Evolutionary conservation across 129 eudicot genomes (phyloP).

Genomic region (Saussurea involucrata): DNA sequence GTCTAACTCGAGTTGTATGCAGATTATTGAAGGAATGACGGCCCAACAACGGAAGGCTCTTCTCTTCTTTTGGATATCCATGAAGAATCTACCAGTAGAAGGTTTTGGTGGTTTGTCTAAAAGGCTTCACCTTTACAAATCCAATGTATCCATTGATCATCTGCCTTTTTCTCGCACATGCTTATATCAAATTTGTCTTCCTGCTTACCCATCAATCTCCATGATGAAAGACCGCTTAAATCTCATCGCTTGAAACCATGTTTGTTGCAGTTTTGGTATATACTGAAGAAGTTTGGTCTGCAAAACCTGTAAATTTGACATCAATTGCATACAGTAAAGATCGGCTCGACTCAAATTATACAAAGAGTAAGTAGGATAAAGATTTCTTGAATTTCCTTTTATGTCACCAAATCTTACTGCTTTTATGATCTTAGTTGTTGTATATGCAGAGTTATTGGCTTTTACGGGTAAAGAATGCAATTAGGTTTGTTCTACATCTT

Average conservation of each 20-base stretch:
- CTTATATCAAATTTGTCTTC: slow-evolving; percentile 61
- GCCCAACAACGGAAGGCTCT: slow-evolving; percentile 55
- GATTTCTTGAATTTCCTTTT: too few relatives aligned
- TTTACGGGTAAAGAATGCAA: too few relatives aligned
- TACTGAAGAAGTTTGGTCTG: neutral
- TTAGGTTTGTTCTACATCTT: too few relatives aligned
- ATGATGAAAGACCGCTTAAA: slow-evolving; percentile 56
- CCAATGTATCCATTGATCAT: slow-evolving; percentile 37
- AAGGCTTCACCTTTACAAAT: slow-evolving; percentile 46
- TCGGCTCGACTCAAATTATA: neutral
- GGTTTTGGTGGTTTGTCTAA: slow-evolving; percentile 83
- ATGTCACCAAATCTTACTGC: too few relatives aligned
- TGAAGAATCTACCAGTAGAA: slow-evolving; percentile 70
- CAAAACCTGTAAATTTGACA: neutral
- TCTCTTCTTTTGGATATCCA: slow-evolving; percentile 86
- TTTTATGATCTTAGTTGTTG: too few relatives aligned
- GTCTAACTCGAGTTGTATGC: slow-evolving; percentile 33
- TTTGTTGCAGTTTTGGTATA: slow-evolving; percentile 84
- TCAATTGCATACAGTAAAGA: neutral
- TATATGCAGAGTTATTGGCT: too few relatives aligned
- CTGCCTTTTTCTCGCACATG: slow-evolving; percentile 87
- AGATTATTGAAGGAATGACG: slow-evolving; percentile 31
- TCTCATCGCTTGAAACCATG: slow-evolving; percentile 66
- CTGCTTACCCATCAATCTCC: slow-evolving; percentile 53
- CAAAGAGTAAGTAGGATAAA: neutral